A percentile compares a stretch with the other conserved stretches of the same genome.
These are phyloP conservation scores for Solanum raphanifolium DNA, from an alignment of 257 asterid species.

Conservation along the genomic window DNA sequence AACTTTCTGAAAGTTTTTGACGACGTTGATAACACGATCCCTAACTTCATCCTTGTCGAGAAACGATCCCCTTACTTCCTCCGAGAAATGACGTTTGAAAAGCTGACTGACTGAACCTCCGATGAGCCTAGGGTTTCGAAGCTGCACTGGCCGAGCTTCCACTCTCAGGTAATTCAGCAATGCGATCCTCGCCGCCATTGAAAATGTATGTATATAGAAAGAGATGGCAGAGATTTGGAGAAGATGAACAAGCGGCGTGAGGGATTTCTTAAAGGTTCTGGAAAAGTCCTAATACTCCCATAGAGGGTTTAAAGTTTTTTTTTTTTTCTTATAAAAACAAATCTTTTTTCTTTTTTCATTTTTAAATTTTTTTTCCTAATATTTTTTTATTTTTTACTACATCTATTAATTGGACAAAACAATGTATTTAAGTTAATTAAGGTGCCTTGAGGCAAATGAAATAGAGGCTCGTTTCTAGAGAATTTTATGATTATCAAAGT, in stretches of 20 bases:
- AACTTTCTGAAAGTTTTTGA: neutral
- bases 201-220: neutral
- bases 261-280: neutral
- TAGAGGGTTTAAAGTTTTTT: neutral
- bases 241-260: neutral
- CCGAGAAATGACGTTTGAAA: neutral
- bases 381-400: neutral
- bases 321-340: neutral
- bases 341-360: neutral
- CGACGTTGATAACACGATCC: neutral
- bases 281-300: neutral
- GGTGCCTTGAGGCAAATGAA: no score
- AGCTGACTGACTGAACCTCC: neutral
- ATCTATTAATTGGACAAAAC: neutral
- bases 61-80: slow-evolving; percentile 1
- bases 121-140: neutral
- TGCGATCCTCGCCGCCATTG: neutral
- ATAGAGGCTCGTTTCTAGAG: no score
- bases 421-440: no score
- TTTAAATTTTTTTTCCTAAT: no score
- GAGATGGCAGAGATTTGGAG: neutral
- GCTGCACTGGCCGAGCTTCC: neutral
- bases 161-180: neutral
- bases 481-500: neutral
- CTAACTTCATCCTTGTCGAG: slow-evolving; percentile 2